phyloP scores from a whole-genome alignment of 2,329 filamentous ascomycete species.

The Arthrinium phaeospermum region DNA sequence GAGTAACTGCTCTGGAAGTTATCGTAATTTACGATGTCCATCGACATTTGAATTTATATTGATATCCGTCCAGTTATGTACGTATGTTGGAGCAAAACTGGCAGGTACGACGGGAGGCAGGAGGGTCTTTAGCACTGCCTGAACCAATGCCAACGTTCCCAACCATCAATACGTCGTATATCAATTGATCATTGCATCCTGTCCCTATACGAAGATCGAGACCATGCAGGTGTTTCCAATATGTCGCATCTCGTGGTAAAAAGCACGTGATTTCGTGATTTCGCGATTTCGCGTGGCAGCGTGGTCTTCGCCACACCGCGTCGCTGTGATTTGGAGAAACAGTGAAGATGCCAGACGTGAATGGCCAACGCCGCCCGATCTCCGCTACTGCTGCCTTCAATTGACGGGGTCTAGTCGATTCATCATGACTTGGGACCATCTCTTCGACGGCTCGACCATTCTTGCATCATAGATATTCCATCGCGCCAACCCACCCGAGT shows the following conservation, averaged over 20 bases:
- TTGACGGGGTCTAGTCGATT: neutral
- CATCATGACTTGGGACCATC: constrained; percentile 8
- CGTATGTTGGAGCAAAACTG: no score
- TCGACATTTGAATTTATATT: no score
- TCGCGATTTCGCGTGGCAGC: no score
- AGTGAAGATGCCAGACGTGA: neutral
- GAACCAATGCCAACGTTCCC: no score
- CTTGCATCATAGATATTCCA: constrained; percentile 9
- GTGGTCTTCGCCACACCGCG: neutral
- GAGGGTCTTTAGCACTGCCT: no score
- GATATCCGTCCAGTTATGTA: no score
- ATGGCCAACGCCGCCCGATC: neutral
- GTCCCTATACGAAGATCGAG: no score
- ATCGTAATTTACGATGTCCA: no score
- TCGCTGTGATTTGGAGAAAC: neutral
- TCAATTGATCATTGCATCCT: no score
- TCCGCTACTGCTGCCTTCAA: constrained; percentile 2
- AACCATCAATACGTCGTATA: no score
- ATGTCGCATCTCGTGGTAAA: neutral
- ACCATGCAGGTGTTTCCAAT: no score
- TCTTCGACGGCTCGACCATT: neutral
- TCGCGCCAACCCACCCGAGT: neutral
- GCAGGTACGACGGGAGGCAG: no score
- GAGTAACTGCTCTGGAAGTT: neutral
- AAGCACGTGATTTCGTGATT: neutral